phyloP scores from a whole-genome alignment of 83 land plant species.

The Thuja plicata region DNA sequence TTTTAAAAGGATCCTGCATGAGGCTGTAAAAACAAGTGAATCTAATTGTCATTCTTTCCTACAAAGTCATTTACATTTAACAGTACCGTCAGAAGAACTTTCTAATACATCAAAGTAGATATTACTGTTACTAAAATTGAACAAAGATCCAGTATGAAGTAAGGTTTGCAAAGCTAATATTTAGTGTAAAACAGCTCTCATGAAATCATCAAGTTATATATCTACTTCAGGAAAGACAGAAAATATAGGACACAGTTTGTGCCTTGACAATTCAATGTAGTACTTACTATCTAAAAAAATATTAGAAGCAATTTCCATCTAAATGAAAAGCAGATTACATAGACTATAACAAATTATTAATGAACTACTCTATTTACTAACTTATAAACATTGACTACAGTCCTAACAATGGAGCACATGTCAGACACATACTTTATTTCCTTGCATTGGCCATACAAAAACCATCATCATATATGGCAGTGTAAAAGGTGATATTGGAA shows the following conservation, averaged over 20 bases:
- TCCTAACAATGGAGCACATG: neutral
- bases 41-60: neutral
- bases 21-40: conserved; percentile 50
- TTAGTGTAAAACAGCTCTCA: neutral
- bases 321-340: neutral
- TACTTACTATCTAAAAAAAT: neutral
- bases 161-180: neutral
- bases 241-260: neutral
- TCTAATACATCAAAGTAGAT: neutral
- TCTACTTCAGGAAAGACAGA: neutral
- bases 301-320: neutral
- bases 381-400: neutral
- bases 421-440: neutral
- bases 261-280: neutral
- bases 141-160: neutral
- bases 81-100: neutral
- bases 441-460: neutral
- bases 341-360: neutral
- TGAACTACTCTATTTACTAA: neutral
- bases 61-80: neutral
- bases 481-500: neutral
- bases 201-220: neutral
- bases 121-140: neutral
- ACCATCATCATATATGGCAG: neutral
- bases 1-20: conserved; percentile 88